phyloP scores from a whole-genome alignment of 768 basidiomycete genomes.

The Termitomyces sp. region DNA sequence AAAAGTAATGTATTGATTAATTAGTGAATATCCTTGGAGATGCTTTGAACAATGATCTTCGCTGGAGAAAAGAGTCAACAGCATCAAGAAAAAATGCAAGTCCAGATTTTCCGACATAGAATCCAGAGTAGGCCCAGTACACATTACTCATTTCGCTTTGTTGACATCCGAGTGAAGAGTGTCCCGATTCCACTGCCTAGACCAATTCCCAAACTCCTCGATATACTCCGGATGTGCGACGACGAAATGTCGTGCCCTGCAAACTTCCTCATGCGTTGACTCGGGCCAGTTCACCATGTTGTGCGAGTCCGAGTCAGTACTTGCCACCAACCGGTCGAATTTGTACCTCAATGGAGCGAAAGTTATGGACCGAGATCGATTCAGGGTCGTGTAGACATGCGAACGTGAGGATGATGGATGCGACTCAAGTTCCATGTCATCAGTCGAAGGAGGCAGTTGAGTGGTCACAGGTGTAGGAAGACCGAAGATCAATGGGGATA shows the following conservation, averaged over 20 bases:
- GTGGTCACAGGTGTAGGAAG: conserved; percentile 19
- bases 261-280: conserved; percentile 3
- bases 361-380: conserved; percentile 14
- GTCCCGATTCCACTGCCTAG: conserved; percentile 16
- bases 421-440: conserved; percentile 13
- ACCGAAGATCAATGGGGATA: conserved; percentile 27
- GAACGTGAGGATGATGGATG: conserved; percentile 5
- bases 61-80: not conserved
- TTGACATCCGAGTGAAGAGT: conserved; percentile 11
- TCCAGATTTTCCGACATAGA: not conserved
- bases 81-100: not conserved
- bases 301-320: conserved; percentile 6
- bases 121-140: not conserved
- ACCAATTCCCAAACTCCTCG: conserved; percentile 9
- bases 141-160: conserved; percentile 6
- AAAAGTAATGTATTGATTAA: not conserved
- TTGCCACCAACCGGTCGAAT: not conserved
- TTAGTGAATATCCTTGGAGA: not conserved
- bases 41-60: not conserved
- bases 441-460: conserved; percentile 1
- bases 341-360: conserved; percentile 14
- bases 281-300: conserved; percentile 12
- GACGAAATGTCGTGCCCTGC: conserved; percentile 2
- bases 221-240: conserved; percentile 9
- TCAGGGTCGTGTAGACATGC: conserved; percentile 16